Conservation (phyloP, 2,329 filamentous ascomycete species). For the Botrytis deweyae region DNA sequence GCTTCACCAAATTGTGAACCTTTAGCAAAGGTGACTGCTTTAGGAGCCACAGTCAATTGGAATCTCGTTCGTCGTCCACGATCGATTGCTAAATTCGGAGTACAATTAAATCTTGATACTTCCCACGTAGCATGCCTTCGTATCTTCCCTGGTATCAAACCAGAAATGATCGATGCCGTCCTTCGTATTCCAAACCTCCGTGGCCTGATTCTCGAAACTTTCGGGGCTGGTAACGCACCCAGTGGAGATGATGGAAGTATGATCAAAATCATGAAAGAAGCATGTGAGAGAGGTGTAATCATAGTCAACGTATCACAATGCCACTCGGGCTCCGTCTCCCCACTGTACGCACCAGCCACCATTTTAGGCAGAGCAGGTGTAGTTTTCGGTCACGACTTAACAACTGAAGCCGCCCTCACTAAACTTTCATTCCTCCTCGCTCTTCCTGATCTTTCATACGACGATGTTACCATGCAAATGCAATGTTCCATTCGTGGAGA, state of each 20-base stretch:
- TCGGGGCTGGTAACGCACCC: conserved; percentile 70
- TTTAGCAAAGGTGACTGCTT: conserved; percentile 59
- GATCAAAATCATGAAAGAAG: conserved; percentile 61
- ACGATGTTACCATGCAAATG: conserved; percentile 62
- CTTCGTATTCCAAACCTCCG: conserved; percentile 60
- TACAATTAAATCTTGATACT: conserved; percentile 62
- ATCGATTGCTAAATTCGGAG: conserved; percentile 56
- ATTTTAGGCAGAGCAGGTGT: conserved; percentile 65
- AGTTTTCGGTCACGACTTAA: conserved; percentile 67
- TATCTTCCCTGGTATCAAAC: conserved; percentile 71
- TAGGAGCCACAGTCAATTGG: conserved; percentile 64
- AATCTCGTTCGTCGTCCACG: conserved; percentile 58
- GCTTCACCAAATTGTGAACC: conserved; percentile 65
- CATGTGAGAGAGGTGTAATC: conserved; percentile 64
- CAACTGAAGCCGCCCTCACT: conserved; percentile 52
- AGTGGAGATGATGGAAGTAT: conserved; percentile 58
- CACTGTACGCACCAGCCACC: conserved; percentile 58
- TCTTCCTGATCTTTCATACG: conserved; percentile 54
- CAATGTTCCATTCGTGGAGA: conserved; percentile 63
- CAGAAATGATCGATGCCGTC: conserved; percentile 68
- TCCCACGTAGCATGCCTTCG: conserved; percentile 68
- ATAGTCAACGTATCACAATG: conserved; percentile 73
- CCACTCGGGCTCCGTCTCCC: conserved; percentile 53
- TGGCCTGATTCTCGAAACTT: conserved; percentile 69
- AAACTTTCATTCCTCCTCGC: conserved; percentile 52